Base-by-base conservation (phyloP, 148 eudicot genomes). In the Polygonum aviculare region DNA sequence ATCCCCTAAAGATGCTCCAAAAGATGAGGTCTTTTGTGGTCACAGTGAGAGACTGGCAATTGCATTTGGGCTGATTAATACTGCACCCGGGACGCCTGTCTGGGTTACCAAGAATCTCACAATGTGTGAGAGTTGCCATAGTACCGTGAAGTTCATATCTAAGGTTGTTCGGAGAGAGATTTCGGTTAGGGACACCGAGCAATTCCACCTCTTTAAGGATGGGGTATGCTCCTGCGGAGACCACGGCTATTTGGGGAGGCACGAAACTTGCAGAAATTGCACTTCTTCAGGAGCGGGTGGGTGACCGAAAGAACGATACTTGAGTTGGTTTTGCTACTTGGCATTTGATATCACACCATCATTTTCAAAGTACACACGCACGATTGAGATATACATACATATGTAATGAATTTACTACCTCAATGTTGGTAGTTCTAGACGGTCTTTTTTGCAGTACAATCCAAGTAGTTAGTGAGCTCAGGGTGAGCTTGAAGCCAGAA, bases 1-100 rank as follows among this genome's bases (percentile, higher is more conserved):
- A 21, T 77, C 79, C 71, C 80, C 84, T 7, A 50, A 12, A 12
- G 85, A 80, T 74, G 86, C 76, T 83, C 90, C 93, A 21, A 94
- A 90, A 86, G 91, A 89, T 69, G 93, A 90, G 76, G 88, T 94
- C 41, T 85, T 94, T 69, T 94, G 97, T 79, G 98, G 97, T 62
- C 98, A 94, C 73, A 94, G 98, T 69, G 98, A 94, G 81, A 92
- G 85, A 80, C 77, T 87, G 79, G 98, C 97, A 19, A 76, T 94
- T 77, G 90, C 88, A 38, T 94, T 85, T 82, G 97, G 90, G 78
- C 86, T 94, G 35, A 86, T 92, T 69, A 94, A 87, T 79, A 79
- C 96, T 54, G 85, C 85, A 38, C 98, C 97, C 59, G 97, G 98
- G 74, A 86, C 79, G 83, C 93, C 97, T 78, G 82, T 94, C 69